A percentile compares a stretch with the other conserved stretches of the same genome.
Evolutionary conservation across 2,329 filamentous ascomycete species (phyloP).

Genomic region (Calonectria montana): DNA sequence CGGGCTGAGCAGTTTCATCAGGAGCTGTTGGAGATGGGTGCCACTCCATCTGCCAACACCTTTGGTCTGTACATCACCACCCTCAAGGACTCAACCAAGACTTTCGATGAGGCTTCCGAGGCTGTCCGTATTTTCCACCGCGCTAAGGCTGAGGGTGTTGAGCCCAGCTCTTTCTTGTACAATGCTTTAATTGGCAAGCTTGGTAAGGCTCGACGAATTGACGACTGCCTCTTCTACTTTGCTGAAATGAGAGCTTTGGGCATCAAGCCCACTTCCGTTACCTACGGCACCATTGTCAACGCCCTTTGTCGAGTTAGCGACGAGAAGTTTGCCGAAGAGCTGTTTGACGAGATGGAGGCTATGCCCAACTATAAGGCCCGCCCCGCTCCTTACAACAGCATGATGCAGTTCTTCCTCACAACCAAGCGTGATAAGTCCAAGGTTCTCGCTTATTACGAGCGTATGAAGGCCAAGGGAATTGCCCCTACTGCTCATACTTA

Average conservation of each 20-base stretch:
- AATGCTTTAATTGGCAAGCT: constrained; percentile 98
- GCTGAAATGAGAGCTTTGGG: constrained; percentile 94
- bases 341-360: constrained; percentile 99
- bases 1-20: constrained; percentile 90
- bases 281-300: constrained; percentile 98
- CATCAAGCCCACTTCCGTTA: constrained; percentile 96
- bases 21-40: constrained; percentile 90
- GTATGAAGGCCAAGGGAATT: constrained; percentile 90
- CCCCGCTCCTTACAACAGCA: constrained; percentile 96
- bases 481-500: constrained; percentile 94
- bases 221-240: constrained; percentile 98
- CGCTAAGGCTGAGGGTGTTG: constrained; percentile 91
- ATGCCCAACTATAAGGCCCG: constrained; percentile 99
- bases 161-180: constrained; percentile 96
- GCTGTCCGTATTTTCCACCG: constrained; percentile 98
- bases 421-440: constrained; percentile 97
- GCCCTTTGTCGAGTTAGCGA: constrained; percentile 97
- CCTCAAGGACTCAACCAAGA: constrained; percentile 95
- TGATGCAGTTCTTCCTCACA: constrained; percentile 99
- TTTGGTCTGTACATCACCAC: constrained; percentile 99
- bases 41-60: constrained; percentile 94
- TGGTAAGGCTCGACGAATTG: constrained; percentile 96
- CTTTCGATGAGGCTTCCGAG: constrained; percentile 96
- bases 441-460: constrained; percentile 93
- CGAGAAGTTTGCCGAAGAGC: constrained; percentile 95